Percentiles rank a stretch among this genome's conserved stretches.
These are phyloP conservation scores for Paraphoma chrysanthemicola DNA, from an alignment of 2,329 filamentous ascomycete species.

Conservation along the genomic window DNA sequence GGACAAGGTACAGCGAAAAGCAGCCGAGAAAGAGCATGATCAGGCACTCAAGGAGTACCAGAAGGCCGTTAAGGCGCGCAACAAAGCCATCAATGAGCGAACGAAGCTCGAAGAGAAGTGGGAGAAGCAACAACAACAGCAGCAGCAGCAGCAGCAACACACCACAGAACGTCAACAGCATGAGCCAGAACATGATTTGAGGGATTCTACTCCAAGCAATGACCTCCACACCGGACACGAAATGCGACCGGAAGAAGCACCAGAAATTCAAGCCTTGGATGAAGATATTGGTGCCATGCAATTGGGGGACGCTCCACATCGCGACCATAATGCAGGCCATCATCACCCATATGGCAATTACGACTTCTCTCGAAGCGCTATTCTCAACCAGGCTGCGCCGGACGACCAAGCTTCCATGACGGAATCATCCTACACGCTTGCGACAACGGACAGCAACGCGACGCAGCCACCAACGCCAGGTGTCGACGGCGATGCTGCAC, in stretches of 20 bases:
- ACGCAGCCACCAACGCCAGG: neutral
- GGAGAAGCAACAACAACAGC: conserved; percentile 44
- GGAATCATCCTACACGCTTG: conserved; percentile 28
- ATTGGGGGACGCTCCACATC: conserved; percentile 14
- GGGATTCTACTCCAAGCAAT: conserved; percentile 30
- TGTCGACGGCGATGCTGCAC: conserved; percentile 10
- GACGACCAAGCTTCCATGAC: conserved; percentile 29
- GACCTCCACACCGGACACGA: conserved; percentile 4
- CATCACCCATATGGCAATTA: conserved; percentile 33
- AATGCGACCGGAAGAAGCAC: conserved; percentile 9
- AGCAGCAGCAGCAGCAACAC: conserved; percentile 37
- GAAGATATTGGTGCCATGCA: conserved; percentile 32
- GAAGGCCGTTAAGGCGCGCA: conserved; percentile 69
- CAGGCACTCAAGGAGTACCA: conserved; percentile 70
- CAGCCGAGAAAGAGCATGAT: conserved; percentile 72
- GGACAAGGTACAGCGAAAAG: conserved; percentile 71
- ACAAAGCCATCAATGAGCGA: conserved; percentile 69
- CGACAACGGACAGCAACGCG: conserved; percentile 23
- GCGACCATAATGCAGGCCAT: neutral
- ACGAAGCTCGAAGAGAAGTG: conserved; percentile 62
- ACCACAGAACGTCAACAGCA: conserved; percentile 19
- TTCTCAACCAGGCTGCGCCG: conserved; percentile 34
- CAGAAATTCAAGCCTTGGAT: conserved; percentile 12
- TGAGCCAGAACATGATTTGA: conserved; percentile 31
- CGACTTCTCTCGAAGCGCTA: conserved; percentile 38